A percentile compares a stretch with the other conserved stretches of the same genome.
Evolutionary conservation across 768 basidiomycete species (phyloP).

Genomic region (Xerocomellus dryophilus): DNA sequence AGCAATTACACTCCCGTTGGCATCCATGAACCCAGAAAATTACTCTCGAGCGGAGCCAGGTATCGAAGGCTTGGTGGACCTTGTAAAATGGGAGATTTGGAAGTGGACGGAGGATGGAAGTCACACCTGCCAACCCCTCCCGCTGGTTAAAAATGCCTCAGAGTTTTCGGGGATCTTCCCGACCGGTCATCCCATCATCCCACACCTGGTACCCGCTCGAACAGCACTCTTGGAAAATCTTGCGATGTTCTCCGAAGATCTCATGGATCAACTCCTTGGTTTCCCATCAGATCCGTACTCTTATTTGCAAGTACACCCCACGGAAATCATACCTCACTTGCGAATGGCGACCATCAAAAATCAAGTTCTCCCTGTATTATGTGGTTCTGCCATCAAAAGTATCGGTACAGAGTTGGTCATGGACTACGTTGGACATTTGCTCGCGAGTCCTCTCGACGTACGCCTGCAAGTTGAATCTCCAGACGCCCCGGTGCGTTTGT

Average conservation of each 20-base stretch:
- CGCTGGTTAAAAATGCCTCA: conserved; percentile 47
- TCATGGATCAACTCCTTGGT: conserved; percentile 70
- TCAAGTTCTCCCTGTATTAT: conserved; percentile 73
- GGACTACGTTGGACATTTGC: conserved; percentile 77
- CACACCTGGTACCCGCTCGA: conserved; percentile 65
- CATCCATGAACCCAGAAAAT: conserved; percentile 65
- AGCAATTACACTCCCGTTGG: conserved; percentile 67
- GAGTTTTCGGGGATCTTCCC: conserved; percentile 45
- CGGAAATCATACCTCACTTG: conserved; percentile 58
- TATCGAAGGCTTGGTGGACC: conserved; percentile 78
- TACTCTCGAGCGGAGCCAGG: conserved; percentile 78
- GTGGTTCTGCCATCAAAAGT: conserved; percentile 78
- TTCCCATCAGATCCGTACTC: conserved; percentile 55
- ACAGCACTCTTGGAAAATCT: conserved; percentile 71
- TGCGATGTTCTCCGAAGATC: conserved; percentile 73
- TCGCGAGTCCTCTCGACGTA: conserved; percentile 76
- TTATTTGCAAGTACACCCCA: conserved; percentile 58
- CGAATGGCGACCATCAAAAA: conserved; percentile 64
- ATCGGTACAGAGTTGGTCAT: conserved; percentile 79
- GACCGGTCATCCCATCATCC: conserved; percentile 60
- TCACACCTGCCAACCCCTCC: conserved; percentile 44
- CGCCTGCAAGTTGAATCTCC: conserved; percentile 41
- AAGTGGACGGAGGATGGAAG: conserved; percentile 59
- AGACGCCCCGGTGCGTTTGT: conserved; percentile 53
- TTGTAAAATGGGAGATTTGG: conserved; percentile 83